Evolutionary conservation across 768 basidiomycete species (phyloP), one percentile per base, ranked within the genome.

Genomic region (Clavaria fumosa): DNA sequence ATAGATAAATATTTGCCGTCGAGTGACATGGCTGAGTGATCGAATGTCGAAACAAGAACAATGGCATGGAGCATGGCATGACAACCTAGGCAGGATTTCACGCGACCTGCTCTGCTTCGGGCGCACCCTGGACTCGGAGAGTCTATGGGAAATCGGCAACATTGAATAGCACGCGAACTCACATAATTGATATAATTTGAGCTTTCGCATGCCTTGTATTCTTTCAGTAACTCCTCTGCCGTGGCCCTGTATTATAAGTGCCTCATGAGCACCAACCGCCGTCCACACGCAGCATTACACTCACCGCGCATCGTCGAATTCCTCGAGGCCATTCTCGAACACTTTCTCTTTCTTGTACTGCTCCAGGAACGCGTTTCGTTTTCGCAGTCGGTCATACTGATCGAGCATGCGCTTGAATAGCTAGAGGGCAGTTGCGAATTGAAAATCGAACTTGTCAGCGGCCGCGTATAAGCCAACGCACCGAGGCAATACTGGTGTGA

Each of bases 301-400:
- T n/a, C 50, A 86, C 89, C 86, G 73, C n/a, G 95, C 83, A 58
- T 95, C 89, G 49, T 97, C 91, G 55, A 99, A 97, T 58, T 97
- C 91, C 45, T 91, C 88, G 45, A 97, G 55, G 2, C 78, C 78
- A 53, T 91, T 80, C 53, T 82, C 80, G 53, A 99, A 99, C 67
- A 93, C 78, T 52, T 81, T 80, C 57, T 96, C 90, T 53, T 88
- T 89, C 64, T 93, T 95, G 64, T 97, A 99, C 53, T 91, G 86
- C 39, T 96, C 90, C 59, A 99, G 56, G 57, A 93, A 97, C 2
- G 95, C 95, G 50, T 93, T 93, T 33, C 86, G 70, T 57, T 76
- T 82, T 40, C 76, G 62, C 34, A 97, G 62, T 28, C 75, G 69
- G 50, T 96, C 93, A 54, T 88, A 99, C 55, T 97, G 91, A 51